Evolutionary conservation across 768 basidiomycete species (phyloP), one percentile per base, ranked within the genome.

Genomic region (Suillus decipiens): DNA sequence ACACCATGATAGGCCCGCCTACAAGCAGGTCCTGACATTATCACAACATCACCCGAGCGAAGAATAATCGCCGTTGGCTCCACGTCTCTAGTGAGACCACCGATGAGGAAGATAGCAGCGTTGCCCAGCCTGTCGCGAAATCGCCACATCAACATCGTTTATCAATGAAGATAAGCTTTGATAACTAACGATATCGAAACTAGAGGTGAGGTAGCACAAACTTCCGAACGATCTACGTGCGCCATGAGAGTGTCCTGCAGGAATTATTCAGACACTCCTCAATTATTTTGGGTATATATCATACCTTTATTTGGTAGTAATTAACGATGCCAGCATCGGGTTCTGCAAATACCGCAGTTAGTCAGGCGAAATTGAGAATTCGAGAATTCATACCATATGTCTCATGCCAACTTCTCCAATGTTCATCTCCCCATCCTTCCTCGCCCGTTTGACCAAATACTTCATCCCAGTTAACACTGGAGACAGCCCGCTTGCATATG

Each of bases 311-410:
- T 74, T 95, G 92, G 72, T 97, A 98, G 71, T 95, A 97, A 72
- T 99, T 99, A 60, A 97, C 90, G 59, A 99, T 97, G 9, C 96
- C 96, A 12, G 95, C 96, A 70, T 99, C 96, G 4, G 96, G 94
- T 72, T 92, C 95, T 96, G 67, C 10, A 24, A 57, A 10, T 53
- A 37, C 15, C 56, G 41, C 12, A 65, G 64, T 19, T 39, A 63
- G 36, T 61, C 11, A 64, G 50, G 34, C 8, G 47, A 43, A 34
- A 54, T 24, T 8, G 37, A 34, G 36, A 15, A 57, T 75, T 59
- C 5, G 2, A 15, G 41, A 31, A 47, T 58, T 61, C 57, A n/a
- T 66, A 95, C 95, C 89, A 71, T 98, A 99, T 2, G 86, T 88
- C 31, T 89, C 79, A 28, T 76, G 72, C 96, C 96, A 98, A 2